Base-by-base conservation (phyloP, 257 asterid genomes). In the Nicotiana benthamiana region DNA sequence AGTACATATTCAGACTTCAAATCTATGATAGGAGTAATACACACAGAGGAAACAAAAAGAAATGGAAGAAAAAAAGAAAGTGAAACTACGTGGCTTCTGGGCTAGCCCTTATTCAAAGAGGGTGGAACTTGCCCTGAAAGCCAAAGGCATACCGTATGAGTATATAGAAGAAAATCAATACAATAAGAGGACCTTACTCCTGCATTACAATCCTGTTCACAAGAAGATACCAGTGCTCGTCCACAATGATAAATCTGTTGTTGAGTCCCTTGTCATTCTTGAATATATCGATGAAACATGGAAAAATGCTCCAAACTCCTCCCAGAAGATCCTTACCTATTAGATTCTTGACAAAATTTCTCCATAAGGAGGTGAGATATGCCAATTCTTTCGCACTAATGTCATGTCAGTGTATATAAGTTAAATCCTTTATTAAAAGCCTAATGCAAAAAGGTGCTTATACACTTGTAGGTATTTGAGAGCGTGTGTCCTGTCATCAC, bases 71-170 rank as follows among this genome's bases (percentile, higher is more conserved):
- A 88, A 84, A 80, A 82, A 66, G 79, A 83, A 28, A 4, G 88
- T 86, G 54, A 20, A 40, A 76, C 79, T 87, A 5, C 84, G 83
- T 64, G 92, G 87, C 36, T 70, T 62, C 32, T 86, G 88, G 88
- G 62, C 79, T 26, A 89, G 89, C 86, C 65, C 86, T 64, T 89
- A 57, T 78, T 80, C 43, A 9, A 82, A 83, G 83, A 86, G 88
- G 64, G 89, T 89, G 9, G 86, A 87, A 75, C 80, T 87, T 70
- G 90, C 89, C 63, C 85, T 87, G 65, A 84, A 87, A 62, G 56
- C 82, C 83, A 87, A 89, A 83, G 88, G 90, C 52, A 83, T 86
- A 28, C 85, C 84, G 5, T 89, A 51, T 60, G 87, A 79, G 4
- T 87, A 86, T 48, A 84, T 89, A 2, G 87, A 86, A 75, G 89